phyloP scores from a whole-genome alignment of 169 alveolate species.

The Plasmodium gonderi region DNA sequence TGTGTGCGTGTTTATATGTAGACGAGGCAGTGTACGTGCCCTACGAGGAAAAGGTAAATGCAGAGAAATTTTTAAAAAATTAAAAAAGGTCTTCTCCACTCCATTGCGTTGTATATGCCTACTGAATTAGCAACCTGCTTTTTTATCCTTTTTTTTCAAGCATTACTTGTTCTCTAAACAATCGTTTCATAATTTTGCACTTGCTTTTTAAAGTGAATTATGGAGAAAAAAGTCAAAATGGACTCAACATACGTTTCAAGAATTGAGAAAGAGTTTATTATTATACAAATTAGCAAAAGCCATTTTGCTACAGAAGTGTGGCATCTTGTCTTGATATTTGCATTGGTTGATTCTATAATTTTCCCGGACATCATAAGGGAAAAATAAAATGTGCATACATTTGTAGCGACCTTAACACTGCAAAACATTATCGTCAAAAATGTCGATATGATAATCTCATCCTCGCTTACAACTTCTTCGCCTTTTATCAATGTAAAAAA shows the following conservation, averaged over 20 bases:
- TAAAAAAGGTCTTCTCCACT: no score
- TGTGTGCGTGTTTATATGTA: no score
- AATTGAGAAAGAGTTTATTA: conserved; percentile 29
- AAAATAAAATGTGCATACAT: conserved; percentile 29
- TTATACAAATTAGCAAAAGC: conserved; percentile 3
- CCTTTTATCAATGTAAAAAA: conserved; percentile 38
- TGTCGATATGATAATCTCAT: conserved; percentile 45
- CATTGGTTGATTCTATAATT: conserved; percentile 17
- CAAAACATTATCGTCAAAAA: conserved; percentile 41
- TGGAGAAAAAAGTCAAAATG: conserved; percentile 37
- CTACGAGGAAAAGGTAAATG: no score
- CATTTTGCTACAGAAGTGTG: conserved; percentile 33
- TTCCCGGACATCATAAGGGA: background rate
- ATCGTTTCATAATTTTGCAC: conserved; percentile 60
- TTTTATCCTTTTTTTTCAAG: no score
- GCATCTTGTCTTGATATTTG: conserved; percentile 20
- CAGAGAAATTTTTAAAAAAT: no score
- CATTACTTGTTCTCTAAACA: no score
- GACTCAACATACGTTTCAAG: conserved; percentile 55
- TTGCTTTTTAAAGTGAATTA: conserved; percentile 44
- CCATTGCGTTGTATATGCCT: no score
- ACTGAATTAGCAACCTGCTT: no score
- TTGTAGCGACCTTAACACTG: conserved; percentile 11
- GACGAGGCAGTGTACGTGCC: no score
- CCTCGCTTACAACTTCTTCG: conserved; percentile 69